Evolutionary conservation across 1,139 yeast species (phyloP).

Genomic region (Lodderomyces metapsilosis): DNA sequence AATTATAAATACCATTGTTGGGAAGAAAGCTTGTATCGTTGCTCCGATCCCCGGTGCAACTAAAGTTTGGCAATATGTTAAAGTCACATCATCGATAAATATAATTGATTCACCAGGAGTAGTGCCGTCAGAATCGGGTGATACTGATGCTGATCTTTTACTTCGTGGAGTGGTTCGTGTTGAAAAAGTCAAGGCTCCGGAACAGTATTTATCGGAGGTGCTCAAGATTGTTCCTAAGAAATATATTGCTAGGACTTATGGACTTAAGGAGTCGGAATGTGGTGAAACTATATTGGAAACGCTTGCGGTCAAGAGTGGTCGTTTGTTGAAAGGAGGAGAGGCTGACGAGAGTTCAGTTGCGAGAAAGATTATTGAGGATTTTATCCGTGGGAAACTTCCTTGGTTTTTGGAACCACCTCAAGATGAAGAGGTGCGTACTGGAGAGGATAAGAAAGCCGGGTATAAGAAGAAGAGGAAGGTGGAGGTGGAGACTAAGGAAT

Average conservation of each 20-base stretch:
- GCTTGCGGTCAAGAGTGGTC: constrained; percentile 89
- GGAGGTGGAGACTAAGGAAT: too few species aligned
- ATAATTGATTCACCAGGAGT: constrained; percentile 98
- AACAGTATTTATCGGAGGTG: constrained; percentile 89
- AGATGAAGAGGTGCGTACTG: constrained; percentile 47
- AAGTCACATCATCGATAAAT: constrained; percentile 92
- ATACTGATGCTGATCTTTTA: constrained; percentile 87
- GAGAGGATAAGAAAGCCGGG: constrained; percentile 55
- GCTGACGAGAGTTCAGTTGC: constrained; percentile 95
- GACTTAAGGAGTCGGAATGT: constrained; percentile 58
- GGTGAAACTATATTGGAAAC: constrained; percentile 37
- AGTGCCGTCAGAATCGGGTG: constrained; percentile 92
- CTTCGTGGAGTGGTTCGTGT: constrained; percentile 98
- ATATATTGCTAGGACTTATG: constrained; percentile 94
- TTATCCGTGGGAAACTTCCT: constrained; percentile 95
- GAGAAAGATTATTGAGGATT: constrained; percentile 86
- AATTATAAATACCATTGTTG: constrained; percentile 87
- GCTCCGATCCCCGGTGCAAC: constrained; percentile 99
- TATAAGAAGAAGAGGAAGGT: constrained; percentile 54
- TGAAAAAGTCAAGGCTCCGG: constrained; percentile 93
- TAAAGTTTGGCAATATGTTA: constrained; percentile 98
- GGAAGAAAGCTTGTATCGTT: constrained; percentile 93
- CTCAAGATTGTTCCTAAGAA: constrained; percentile 81
- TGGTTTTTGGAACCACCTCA: constrained; percentile 97
- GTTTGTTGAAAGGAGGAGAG: constrained; percentile 94